phyloP scores from a whole-genome alignment of 257 asterid species.

The Nicotiana sylvestris region DNA sequence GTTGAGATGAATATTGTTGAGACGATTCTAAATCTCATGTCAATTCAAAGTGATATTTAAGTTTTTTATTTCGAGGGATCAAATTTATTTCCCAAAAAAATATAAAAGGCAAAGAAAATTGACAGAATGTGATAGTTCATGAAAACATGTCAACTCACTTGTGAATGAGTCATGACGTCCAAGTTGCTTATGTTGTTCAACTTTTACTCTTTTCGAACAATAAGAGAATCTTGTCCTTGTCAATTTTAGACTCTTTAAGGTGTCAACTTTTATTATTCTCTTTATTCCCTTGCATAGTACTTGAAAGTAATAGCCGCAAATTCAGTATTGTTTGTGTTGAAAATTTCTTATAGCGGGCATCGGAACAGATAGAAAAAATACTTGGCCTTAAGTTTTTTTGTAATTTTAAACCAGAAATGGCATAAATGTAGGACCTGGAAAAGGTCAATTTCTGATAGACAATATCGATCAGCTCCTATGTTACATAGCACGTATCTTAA shows the following conservation, averaged over 20 bases:
- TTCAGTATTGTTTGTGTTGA: neutral
- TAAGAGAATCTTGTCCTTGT: neutral
- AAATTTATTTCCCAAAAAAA: neutral
- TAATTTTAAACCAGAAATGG: neutral
- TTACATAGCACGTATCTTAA: too few species aligned
- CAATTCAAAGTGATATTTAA: neutral
- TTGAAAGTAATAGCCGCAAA: neutral
- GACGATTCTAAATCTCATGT: neutral
- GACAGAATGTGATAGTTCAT: neutral
- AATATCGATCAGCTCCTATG: neutral
- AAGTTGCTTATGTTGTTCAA: neutral
- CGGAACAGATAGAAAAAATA: neutral
- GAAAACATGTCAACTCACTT: slow-evolving; percentile 1
- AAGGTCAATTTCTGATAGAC: neutral
- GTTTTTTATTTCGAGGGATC: neutral
- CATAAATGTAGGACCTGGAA: neutral
- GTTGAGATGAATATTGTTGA: neutral
- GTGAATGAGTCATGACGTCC: neutral
- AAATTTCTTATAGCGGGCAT: neutral
- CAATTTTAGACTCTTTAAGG: neutral
- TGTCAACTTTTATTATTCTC: neutral
- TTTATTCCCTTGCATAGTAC: neutral
- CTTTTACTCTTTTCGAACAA: neutral
- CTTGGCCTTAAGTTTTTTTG: neutral
- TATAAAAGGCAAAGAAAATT: neutral